Evolutionary conservation across 1,284 basidiomycete species (phyloP).

Genomic region (Cryptococcus maquisensis): DNA sequence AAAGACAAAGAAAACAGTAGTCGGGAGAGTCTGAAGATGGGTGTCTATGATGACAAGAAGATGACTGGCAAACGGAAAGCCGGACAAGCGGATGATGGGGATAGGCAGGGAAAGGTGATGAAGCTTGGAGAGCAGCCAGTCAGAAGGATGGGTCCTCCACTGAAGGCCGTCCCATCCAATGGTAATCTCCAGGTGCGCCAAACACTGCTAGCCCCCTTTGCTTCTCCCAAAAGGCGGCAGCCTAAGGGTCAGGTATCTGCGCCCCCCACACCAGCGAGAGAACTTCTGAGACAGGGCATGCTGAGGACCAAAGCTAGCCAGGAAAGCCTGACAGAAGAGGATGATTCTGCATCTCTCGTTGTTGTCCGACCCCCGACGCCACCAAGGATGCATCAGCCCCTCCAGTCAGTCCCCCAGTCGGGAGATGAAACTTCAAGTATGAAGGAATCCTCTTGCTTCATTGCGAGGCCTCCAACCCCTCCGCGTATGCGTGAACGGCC

Average conservation of each 20-base stretch:
- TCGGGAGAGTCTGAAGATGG: background rate
- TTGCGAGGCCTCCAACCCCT: background rate
- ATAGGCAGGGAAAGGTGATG: conserved; percentile 2
- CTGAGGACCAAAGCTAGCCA: background rate
- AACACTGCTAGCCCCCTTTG: background rate
- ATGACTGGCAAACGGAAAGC: conserved; percentile 9
- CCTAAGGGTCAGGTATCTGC: background rate
- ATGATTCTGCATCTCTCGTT: background rate
- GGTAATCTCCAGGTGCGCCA: background rate
- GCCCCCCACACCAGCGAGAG: conserved; percentile 15
- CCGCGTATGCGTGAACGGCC: background rate
- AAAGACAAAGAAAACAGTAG: conserved; percentile 4
- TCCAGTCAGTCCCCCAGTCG: background rate
- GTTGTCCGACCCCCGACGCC: conserved; percentile 11
- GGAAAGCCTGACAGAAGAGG: background rate
- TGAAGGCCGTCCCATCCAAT: background rate
- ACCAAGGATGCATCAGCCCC: conserved; percentile 5
- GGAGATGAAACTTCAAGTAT: background rate
- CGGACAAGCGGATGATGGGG: background rate
- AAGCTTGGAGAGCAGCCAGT: background rate
- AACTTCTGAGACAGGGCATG: conserved; percentile 8
- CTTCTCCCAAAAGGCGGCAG: background rate
- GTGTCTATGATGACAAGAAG: conserved; percentile 4
- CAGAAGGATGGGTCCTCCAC: background rate
- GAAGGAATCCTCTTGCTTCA: background rate